These are phyloP conservation scores for Gaertneriomyces semiglobifer DNA, from an alignment of 192 early-diverging fungal species.

Conservation along the genomic window DNA sequence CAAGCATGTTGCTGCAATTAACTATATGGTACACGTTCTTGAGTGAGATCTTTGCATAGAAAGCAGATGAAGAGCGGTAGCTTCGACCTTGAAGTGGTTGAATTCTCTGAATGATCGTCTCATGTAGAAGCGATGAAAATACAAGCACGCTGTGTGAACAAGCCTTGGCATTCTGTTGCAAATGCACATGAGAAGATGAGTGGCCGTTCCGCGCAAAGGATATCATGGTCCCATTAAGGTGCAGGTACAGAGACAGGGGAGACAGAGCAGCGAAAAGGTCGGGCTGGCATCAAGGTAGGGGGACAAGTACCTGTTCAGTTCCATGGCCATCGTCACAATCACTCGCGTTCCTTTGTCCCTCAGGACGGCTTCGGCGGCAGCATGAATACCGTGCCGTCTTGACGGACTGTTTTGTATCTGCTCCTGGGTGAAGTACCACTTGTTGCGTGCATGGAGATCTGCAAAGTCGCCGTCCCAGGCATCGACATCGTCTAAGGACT, in stretches of 20 bases:
- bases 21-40: background rate
- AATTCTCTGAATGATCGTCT: conserved; percentile 34
- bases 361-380: conserved; percentile 13
- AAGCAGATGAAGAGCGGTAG: background rate
- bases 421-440: conserved; percentile 16
- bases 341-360: conserved; percentile 17
- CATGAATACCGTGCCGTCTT: conserved; percentile 4
- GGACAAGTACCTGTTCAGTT: conserved; percentile 16
- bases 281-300: background rate
- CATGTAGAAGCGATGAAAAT: conserved; percentile 42
- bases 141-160: conserved; percentile 23
- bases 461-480: too few species aligned
- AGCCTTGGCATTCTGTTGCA: conserved; percentile 15
- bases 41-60: conserved; percentile 1
- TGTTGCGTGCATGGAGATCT: conserved; percentile 2
- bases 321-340: conserved; percentile 10
- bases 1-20: conserved; percentile 27
- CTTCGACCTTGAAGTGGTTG: conserved; percentile 25
- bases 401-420: conserved; percentile 16
- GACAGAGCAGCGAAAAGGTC: background rate
- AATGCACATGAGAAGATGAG: background rate
- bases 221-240: background rate
- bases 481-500: too few species aligned
- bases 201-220: background rate
- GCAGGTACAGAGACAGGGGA: background rate